Base-by-base conservation (phyloP, 2,329 filamentous ascomycete genomes). In the Fusarium secorum region DNA sequence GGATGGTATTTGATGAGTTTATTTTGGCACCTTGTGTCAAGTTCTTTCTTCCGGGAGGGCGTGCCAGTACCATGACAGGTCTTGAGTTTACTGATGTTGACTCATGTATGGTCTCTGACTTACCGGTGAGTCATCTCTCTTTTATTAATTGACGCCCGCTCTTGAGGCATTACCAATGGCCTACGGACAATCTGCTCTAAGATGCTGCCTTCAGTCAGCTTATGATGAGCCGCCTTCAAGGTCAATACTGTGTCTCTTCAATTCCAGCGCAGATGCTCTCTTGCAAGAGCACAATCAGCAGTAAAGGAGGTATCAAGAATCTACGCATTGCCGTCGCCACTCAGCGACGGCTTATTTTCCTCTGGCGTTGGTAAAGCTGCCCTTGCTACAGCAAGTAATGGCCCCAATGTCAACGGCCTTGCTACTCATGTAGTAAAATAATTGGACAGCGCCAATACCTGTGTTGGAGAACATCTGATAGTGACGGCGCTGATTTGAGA, bases 291-390 rank as follows among this genome's bases (percentile, higher is more conserved):
- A n/a, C 20, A 11, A 6, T 18, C n/a, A 24, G 28, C 5, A 18
- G 15, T 5, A 22, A 49, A 14, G 28, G 11, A 5, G n/a, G 7
- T 5, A 14, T 48, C 2, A 4, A 11, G 2, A 4, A 2, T 7
- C 2, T 3, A 7, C 11, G 11, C 28, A 22, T 13, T 7, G 3
- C 11, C 15, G 7, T 0, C 3, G 15, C 5, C 28, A 14, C 11
- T 20, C 3, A 14, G 4, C 11, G 15, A 24, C 24, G 8, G 11
- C 11, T 24, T 1, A 10, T 13, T 4, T n/a, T 4, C 6, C 28
- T 32, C 28, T 24, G n/a, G 15, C 20, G 11, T 32, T 24, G n/a
- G 8, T 49, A 15, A 24, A 49, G n/a, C 11, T 33, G 17, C 1
- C 26, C 42, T 7, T 45, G 8, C 5, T 1, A 3, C 22, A 14